Evolutionary conservation across 768 basidiomycete species (phyloP).

Genomic region (Suillus spraguei): DNA sequence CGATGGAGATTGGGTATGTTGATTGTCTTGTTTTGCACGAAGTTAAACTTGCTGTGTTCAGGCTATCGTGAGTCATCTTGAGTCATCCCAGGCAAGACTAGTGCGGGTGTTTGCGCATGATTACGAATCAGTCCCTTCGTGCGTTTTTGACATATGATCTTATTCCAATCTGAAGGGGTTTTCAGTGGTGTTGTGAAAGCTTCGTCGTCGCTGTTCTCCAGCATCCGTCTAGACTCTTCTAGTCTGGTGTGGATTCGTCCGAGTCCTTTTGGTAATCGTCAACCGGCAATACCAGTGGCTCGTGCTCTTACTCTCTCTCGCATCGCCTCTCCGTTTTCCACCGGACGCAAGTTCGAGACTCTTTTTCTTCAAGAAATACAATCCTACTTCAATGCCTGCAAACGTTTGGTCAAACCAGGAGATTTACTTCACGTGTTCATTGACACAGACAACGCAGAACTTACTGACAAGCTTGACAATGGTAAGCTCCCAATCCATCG

Average conservation of each 20-base stretch:
- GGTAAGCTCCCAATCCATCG: slow-evolving; percentile 1
- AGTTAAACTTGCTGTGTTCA: slow-evolving; percentile 26
- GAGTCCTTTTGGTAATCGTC: slow-evolving; percentile 61
- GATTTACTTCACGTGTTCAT: slow-evolving; percentile 73
- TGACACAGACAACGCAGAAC: slow-evolving; percentile 46
- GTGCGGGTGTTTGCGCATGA: slow-evolving; percentile 62
- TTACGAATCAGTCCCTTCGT: slow-evolving; percentile 39
- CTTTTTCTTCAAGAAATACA: slow-evolving; percentile 65
- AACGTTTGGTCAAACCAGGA: slow-evolving; percentile 66
- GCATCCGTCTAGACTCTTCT: slow-evolving; percentile 41
- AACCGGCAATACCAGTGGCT: slow-evolving; percentile 69
- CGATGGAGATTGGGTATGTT: slow-evolving; percentile 76
- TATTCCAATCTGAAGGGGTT: slow-evolving; percentile 7
- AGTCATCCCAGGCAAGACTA: slow-evolving; percentile 46
- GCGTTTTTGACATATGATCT: slow-evolving; percentile 21
- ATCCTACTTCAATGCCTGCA: slow-evolving; percentile 55
- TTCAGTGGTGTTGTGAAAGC: slow-evolving; percentile 42
- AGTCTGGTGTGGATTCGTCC: slow-evolving; percentile 43
- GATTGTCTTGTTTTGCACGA: slow-evolving; percentile 5
- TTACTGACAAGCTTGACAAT: neutral
- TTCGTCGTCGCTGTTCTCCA: slow-evolving; percentile 57
- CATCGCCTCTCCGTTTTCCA: slow-evolving; percentile 75
- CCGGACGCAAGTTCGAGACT: slow-evolving; percentile 62
- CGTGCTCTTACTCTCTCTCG: slow-evolving; percentile 72
- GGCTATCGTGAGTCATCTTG: slow-evolving; percentile 51